Base-by-base conservation (phyloP, 2,329 filamentous ascomycete genomes). In the Colletotrichum scovillei region DNA sequence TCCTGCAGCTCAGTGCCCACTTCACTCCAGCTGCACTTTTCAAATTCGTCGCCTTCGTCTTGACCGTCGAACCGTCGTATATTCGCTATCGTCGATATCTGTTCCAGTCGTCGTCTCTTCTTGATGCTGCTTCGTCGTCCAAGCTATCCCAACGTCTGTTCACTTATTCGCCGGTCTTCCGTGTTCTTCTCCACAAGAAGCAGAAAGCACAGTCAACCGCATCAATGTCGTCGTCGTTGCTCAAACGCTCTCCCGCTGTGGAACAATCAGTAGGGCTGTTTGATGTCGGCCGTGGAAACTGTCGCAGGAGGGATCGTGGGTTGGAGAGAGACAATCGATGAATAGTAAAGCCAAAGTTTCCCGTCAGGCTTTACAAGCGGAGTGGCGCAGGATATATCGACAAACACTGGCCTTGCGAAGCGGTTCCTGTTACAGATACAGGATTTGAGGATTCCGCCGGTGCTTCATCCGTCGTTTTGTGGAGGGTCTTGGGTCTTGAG, bases 401-500 rank as follows among this genome's bases (percentile, higher is more conserved):
- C 58, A 62, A 30, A 16, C 52, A 28, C 65, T 42, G 57, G 42
- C 35, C 60, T 59, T 22, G 58, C 57, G 30, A 59, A 19, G 66
- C 55, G 49, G 38, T 49, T 69, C 57, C 32, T 42, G 59, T 64
- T 62, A 59, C 59, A 72, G 69, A 60, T 64, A 69, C 22, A 65
- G 42, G 52, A 12, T 28, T 55, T 38, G n/a, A 59, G 19, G n/a
- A 46, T 69, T 9, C 59, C 42, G 38, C 59, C 28, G 42, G 14
- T 28, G 26, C 32, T 42, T 42, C n/a, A 55, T 24, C 57, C 24
- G 46, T 56, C 68, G 60, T 55, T 22, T 42, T 55, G n/a, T 30
- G 28, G 53, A 63, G 32, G 59, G 42, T 49, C 16, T 69, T 32
- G 38, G 42, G 19, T 49, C 42, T n/a, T n/a, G 42, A n/a, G 42